These are phyloP conservation scores for Fusarium buharicum DNA, from an alignment of 2,329 filamentous ascomycete species.

Conservation along the genomic window DNA sequence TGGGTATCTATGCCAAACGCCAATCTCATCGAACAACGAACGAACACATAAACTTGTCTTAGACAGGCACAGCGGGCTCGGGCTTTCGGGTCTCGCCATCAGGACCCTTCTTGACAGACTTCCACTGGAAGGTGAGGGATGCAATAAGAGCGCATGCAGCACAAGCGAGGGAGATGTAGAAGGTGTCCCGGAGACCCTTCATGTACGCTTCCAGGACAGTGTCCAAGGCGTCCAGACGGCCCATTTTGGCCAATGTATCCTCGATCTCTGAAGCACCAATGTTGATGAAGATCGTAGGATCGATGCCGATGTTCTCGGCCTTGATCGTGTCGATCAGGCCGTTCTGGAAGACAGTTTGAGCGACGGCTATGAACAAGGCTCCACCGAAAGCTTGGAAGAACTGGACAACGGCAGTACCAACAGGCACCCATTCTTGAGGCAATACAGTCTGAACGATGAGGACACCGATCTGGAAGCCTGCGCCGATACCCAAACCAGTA, in stretches of 20 bases:
- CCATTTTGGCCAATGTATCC: constrained; percentile 55
- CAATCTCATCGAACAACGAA: constrained; percentile 14
- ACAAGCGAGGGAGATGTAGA: constrained; percentile 62
- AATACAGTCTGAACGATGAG: constrained; percentile 65
- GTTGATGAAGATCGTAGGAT: constrained; percentile 61
- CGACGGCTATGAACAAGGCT: constrained; percentile 71
- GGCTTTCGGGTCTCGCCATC: constrained; percentile 44
- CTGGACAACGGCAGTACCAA: constrained; percentile 62
- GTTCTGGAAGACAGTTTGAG: constrained; percentile 75
- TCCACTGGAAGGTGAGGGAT: constrained; percentile 60
- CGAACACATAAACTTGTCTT: background rate
- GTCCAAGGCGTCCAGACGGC: constrained; percentile 54
- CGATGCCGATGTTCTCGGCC: constrained; percentile 57
- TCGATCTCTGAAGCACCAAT: constrained; percentile 63
- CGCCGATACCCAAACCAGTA: constrained; percentile 63
- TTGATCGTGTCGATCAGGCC: constrained; percentile 64
- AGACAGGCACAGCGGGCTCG: constrained; percentile 43
- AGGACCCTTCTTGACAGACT: constrained; percentile 61
- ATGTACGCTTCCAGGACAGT: constrained; percentile 62
- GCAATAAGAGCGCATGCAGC: constrained; percentile 58
- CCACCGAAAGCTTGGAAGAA: constrained; percentile 75
- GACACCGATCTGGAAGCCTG: constrained; percentile 60
- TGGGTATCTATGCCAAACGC: constrained; percentile 45
- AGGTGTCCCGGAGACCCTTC: constrained; percentile 60
- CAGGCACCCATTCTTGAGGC: constrained; percentile 59